A percentile compares a stretch with the other conserved stretches of the same genome.
Evolutionary conservation across 306 rosid species (phyloP).

Genomic region (Vigna mungo): DNA sequence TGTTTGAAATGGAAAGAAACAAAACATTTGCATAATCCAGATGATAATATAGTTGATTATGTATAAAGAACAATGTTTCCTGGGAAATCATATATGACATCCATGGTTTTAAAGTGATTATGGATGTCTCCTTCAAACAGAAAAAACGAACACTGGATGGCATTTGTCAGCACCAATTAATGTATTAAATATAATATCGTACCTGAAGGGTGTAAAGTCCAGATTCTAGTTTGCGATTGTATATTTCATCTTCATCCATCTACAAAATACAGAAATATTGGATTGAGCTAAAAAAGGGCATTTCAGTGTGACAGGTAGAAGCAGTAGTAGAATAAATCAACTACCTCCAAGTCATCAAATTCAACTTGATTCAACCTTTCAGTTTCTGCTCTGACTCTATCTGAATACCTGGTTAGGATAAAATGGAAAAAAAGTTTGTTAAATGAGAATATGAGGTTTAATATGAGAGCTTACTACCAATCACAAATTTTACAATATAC

Average conservation of each 20-base stretch:
- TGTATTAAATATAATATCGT: conserved; percentile 35
- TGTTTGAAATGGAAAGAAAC: conserved; percentile 27
- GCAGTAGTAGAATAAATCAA: conserved; percentile 27
- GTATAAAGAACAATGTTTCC: conserved; percentile 29
- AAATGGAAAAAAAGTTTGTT: conserved; percentile 9
- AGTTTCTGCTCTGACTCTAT: conserved; percentile 82
- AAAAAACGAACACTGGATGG: neutral
- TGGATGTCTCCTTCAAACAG: conserved; percentile 15
- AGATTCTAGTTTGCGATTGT: conserved; percentile 90
- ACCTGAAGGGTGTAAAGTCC: conserved; percentile 99
- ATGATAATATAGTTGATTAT: conserved; percentile 20
- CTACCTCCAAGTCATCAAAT: conserved; percentile 92
- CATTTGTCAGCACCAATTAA: conserved; percentile 11
- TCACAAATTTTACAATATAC: neutral
- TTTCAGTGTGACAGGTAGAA: conserved; percentile 24
- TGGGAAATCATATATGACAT: conserved; percentile 14
- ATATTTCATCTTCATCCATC: conserved; percentile 97
- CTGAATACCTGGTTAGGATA: conserved; percentile 70
- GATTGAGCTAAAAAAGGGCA: neutral
- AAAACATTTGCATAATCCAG: neutral
- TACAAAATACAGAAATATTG: conserved; percentile 47
- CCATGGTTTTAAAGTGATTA: neutral
- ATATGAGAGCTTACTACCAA: conserved; percentile 10
- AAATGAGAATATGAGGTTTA: conserved; percentile 36
- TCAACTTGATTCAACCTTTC: conserved; percentile 70